Conservation (phyloP, 2,329 filamentous ascomycete species). For the Epichloe glyceriae region DNA sequence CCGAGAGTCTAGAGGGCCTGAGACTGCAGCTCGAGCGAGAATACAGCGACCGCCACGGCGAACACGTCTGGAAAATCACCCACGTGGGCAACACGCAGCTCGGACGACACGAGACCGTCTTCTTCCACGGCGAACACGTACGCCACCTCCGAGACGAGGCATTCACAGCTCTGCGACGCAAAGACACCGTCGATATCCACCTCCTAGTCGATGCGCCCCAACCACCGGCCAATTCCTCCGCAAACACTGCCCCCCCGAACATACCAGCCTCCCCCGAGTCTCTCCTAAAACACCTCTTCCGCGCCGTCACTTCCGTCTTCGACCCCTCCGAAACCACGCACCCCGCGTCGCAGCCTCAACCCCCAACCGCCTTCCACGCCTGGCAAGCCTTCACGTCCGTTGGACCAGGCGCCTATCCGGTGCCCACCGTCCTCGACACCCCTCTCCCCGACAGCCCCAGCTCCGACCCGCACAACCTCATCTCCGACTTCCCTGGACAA, state of each 20-base stretch:
- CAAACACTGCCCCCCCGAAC: neutral
- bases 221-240: slow-evolving; percentile 15
- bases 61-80: slow-evolving; percentile 55
- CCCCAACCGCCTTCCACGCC: slow-evolving; percentile 30
- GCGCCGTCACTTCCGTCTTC: slow-evolving; percentile 33
- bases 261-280: slow-evolving; percentile 19
- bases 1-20: slow-evolving; percentile 41
- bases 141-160: slow-evolving; percentile 69
- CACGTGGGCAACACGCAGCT: slow-evolving; percentile 70
- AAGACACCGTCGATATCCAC: slow-evolving; percentile 60
- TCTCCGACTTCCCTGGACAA: slow-evolving; percentile 51
- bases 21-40: slow-evolving; percentile 57
- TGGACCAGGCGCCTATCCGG: slow-evolving; percentile 49
- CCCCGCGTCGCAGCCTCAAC: slow-evolving; percentile 17
- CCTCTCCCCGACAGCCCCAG: slow-evolving; percentile 28
- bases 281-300: slow-evolving; percentile 33
- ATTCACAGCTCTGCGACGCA: slow-evolving; percentile 66
- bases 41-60: slow-evolving; percentile 25
- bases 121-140: slow-evolving; percentile 63
- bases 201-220: slow-evolving; percentile 30
- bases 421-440: slow-evolving; percentile 53
- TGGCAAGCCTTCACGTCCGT: slow-evolving; percentile 40
- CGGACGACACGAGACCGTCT: slow-evolving; percentile 78
- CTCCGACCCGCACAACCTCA: slow-evolving; percentile 25
- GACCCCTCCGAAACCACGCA: slow-evolving; percentile 19